Evolutionary conservation across 441 rosid species (phyloP).

Genomic region (Biscutella auriculata): DNA sequence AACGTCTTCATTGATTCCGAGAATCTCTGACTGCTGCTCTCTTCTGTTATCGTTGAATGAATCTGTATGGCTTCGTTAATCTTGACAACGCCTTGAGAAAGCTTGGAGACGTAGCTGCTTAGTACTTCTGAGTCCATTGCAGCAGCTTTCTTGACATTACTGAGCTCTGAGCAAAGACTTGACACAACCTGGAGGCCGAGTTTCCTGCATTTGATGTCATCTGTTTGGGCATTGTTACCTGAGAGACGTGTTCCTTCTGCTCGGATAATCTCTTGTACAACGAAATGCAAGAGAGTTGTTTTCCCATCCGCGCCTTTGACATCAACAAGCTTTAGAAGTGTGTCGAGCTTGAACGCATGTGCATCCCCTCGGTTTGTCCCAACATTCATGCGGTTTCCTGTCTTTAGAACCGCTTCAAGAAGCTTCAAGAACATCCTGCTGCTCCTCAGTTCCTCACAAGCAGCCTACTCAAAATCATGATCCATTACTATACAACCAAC

Average conservation of each 20-base stretch:
- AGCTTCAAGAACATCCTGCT: slow-evolving; percentile 66
- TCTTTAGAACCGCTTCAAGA: slow-evolving; percentile 67
- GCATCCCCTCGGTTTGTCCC: slow-evolving; percentile 24
- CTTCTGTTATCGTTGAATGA: slow-evolving; percentile 28
- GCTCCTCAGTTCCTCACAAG: slow-evolving; percentile 68
- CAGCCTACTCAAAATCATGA: slow-evolving; percentile 34
- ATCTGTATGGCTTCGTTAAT: slow-evolving; percentile 44
- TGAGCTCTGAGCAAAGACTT: slow-evolving; percentile 59
- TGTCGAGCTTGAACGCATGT: slow-evolving; percentile 79
- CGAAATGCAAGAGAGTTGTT: slow-evolving; percentile 64
- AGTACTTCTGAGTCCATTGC: slow-evolving; percentile 88
- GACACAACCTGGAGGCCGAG: slow-evolving; percentile 83
- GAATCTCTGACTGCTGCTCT: slow-evolving; percentile 29
- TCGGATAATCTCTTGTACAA: slow-evolving; percentile 73
- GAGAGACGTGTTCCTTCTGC: slow-evolving; percentile 71
- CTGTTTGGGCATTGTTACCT: slow-evolving; percentile 30
- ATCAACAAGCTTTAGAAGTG: slow-evolving; percentile 47
- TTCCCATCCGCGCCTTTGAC: slow-evolving; percentile 69
- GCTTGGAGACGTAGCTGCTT: slow-evolving; percentile 61
- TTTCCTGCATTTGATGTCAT: slow-evolving; percentile 65
- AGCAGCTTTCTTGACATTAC: slow-evolving; percentile 78
- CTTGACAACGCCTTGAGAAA: slow-evolving; percentile 54
- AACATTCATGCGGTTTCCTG: no score
- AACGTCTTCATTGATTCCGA: slow-evolving; percentile 65
- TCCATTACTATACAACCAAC: no score